Conservation (phyloP, 2,329 filamentous ascomycete species). For the Claviceps sp. region DNA sequence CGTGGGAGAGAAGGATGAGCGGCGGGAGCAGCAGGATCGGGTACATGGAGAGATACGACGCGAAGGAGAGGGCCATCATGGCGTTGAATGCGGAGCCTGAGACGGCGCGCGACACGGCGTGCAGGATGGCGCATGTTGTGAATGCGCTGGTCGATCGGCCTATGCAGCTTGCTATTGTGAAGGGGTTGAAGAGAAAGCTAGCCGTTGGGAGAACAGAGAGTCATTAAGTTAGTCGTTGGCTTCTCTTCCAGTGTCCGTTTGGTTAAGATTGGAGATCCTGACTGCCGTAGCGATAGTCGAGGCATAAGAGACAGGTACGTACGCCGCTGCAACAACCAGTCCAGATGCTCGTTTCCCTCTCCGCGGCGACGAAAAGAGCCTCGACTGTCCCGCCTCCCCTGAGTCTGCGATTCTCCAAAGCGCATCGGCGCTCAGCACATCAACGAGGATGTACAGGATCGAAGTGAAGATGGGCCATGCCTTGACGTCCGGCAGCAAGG, state of each 20-base stretch:
- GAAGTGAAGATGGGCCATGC: slow-evolving; percentile 60
- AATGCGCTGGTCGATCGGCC: slow-evolving; percentile 82
- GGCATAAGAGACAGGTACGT: slow-evolving; percentile 16
- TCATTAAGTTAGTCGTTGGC: background rate
- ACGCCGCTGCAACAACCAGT: slow-evolving; percentile 67
- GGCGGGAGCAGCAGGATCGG: slow-evolving; percentile 78
- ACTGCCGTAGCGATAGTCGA: background rate
- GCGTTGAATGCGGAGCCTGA: slow-evolving; percentile 59
- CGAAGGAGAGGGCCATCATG: slow-evolving; percentile 74
- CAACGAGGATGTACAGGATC: slow-evolving; percentile 67
- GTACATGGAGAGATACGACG: slow-evolving; percentile 85
- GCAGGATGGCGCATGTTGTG: slow-evolving; percentile 75
- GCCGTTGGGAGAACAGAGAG: background rate
- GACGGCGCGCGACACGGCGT: slow-evolving; percentile 70
- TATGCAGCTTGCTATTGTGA: slow-evolving; percentile 81
- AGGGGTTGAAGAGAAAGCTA: slow-evolving; percentile 89
- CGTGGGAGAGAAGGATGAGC: slow-evolving; percentile 66
- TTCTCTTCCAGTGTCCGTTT: background rate
- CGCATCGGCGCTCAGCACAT: slow-evolving; percentile 70
- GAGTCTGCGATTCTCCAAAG: slow-evolving; percentile 70
- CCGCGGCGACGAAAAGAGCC: slow-evolving; percentile 65
- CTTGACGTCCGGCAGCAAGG: slow-evolving; percentile 61
- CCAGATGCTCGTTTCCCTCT: slow-evolving; percentile 63
- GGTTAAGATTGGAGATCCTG: background rate
- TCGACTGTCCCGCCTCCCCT: slow-evolving; percentile 61